Percentiles rank a stretch among this genome's conserved stretches.
These are phyloP conservation scores for Amphichorda felina DNA, from an alignment of 2,329 filamentous ascomycete species.

Conservation along the genomic window DNA sequence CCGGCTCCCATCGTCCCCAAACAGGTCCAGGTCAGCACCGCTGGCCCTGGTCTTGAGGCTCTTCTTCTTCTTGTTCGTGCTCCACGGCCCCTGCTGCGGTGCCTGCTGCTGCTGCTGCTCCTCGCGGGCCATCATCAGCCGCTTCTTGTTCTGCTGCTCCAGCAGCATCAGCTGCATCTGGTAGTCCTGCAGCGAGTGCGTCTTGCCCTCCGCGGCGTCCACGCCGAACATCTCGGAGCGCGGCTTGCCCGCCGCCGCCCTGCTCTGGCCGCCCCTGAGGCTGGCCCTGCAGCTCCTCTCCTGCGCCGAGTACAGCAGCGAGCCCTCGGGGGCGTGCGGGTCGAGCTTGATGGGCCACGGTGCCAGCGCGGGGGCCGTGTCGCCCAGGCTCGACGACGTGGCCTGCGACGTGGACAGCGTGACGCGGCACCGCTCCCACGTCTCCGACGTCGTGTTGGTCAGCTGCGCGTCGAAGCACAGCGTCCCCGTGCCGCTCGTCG, in stretches of 20 bases:
- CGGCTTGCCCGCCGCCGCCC: not conserved
- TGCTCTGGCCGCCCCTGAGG: not conserved
- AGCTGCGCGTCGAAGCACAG: slow-evolving; percentile 52
- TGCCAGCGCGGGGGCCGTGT: slow-evolving; percentile 39
- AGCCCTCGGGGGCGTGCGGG: no score
- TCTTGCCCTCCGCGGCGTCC: slow-evolving; percentile 26
- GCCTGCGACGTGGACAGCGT: slow-evolving; percentile 53
- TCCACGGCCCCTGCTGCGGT: no score
- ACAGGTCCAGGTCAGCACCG: no score
- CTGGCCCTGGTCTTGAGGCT: no score
- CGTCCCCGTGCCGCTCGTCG: slow-evolving; percentile 35
- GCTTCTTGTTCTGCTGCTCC: slow-evolving; percentile 73
- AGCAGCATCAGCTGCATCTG: slow-evolving; percentile 73
- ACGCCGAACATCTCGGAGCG: slow-evolving; percentile 1
- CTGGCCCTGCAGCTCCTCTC: slow-evolving; percentile 20
- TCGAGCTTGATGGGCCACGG: slow-evolving; percentile 45
- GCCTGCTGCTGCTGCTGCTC: slow-evolving; percentile 44
- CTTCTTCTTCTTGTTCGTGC: no score
- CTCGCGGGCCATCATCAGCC: slow-evolving; percentile 62
- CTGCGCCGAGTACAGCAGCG: slow-evolving; percentile 20
- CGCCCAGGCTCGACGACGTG: slow-evolving; percentile 40
- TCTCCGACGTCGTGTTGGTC: slow-evolving; percentile 50
- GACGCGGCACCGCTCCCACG: slow-evolving; percentile 48
- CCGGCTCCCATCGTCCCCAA: no score
- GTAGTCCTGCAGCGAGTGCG: slow-evolving; percentile 66